Base-by-base conservation (phyloP, 495 filamentous ascomycete species). In the Letharia lupina region DNA sequence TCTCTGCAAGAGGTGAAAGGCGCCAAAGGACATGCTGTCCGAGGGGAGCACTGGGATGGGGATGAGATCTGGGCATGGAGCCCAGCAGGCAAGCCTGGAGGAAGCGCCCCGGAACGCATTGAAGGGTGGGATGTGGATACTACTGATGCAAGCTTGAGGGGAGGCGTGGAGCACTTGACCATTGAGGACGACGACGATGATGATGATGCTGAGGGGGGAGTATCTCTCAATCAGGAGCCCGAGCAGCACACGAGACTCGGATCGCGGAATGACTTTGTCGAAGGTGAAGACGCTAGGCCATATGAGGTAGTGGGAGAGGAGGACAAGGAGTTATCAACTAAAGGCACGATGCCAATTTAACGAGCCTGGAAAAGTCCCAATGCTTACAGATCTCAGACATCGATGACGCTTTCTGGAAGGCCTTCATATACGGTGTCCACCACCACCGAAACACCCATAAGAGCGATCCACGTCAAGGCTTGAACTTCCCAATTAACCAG, bases 21-120 rank as follows among this genome's bases (percentile, higher is more conserved):
- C 1, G 77, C 80, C 31, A 89, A 87, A 73, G 88, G 88, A 3
- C 83, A 84, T 72, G 88, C 88, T 10, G 88, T 91, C 33, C 76
- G 83, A 60, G 84, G 83, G 20, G 73, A 88, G 45, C 88, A 91
- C 71, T 91, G 88, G 88, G 81, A 83, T 66, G 88, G 88, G 0
- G 88, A 91, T 80, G 88, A 91, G 75, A 69, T 89, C 50, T 90
- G 87, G 84, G 81, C 80, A 1, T 87, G 84, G 84, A 85, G 82
- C 69, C 73, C 82, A 39, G 77, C 74, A 31, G 84, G 83, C 37
- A 82, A 79, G 39, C 77, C 82, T 33, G 85, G 84, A 18, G 75
- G 77, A 13, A 70, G 73, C 28, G 72, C 82, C 47, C 83, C 83
- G 0, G 82, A 83, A 50, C 77, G 79, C 23, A 58, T 85, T 16